Evolutionary conservation across 805 yeast genomes (phyloP).

Genomic region (Hanseniaspora clermontiae): DNA sequence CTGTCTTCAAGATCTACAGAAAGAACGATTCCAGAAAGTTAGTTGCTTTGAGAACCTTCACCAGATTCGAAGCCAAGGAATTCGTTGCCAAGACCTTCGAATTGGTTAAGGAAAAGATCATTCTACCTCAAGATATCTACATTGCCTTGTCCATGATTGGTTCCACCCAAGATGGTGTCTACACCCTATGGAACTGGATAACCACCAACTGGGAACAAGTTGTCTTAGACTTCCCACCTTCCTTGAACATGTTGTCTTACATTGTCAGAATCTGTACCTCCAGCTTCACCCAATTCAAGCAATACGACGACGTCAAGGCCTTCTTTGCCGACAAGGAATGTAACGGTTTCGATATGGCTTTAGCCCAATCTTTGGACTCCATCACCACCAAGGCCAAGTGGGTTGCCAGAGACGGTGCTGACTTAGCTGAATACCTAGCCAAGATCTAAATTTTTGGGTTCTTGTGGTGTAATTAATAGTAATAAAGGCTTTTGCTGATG

Average conservation of each 20-base stretch:
- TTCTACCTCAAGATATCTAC: slow-evolving; percentile 61
- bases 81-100: slow-evolving; percentile 45
- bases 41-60: slow-evolving; percentile 57
- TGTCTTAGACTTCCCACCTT: slow-evolving; percentile 60
- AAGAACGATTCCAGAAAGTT: slow-evolving; percentile 40
- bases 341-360: slow-evolving; percentile 50
- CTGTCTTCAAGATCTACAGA: slow-evolving; percentile 45
- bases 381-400: slow-evolving; percentile 45
- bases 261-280: slow-evolving; percentile 53
- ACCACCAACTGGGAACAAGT: slow-evolving; percentile 60
- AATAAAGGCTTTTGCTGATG: not conserved
- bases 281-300: slow-evolving; percentile 46
- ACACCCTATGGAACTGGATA: slow-evolving; percentile 63
- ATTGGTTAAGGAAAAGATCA: slow-evolving; percentile 44
- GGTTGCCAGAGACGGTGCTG: slow-evolving; percentile 43
- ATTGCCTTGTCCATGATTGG: slow-evolving; percentile 67
- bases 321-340: slow-evolving; percentile 45
- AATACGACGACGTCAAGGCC: slow-evolving; percentile 37
- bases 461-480: not conserved
- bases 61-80: slow-evolving; percentile 43
- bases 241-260: slow-evolving; percentile 63
- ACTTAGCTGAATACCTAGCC: slow-evolving; percentile 39
- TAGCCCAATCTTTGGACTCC: slow-evolving; percentile 53
- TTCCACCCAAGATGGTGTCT: slow-evolving; percentile 49
- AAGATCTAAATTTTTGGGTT: slow-evolving; percentile 18